Conservation (phyloP, 176 grass and related monocot genomes). For the Saccharum officinarum region DNA sequence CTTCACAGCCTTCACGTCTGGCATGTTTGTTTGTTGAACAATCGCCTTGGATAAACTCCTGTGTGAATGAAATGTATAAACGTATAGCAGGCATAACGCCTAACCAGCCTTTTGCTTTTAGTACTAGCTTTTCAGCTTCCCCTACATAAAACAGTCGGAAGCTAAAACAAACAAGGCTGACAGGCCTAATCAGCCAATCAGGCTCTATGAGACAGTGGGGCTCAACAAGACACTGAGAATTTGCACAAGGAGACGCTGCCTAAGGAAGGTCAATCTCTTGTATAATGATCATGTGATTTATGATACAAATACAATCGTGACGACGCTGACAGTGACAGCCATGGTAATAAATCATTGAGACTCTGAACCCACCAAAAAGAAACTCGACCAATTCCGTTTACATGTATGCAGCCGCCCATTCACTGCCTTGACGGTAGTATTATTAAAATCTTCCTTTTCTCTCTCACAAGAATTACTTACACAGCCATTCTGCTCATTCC, state of each 20-base stretch:
- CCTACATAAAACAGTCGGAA: too few relatives aligned
- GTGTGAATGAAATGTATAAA: too few relatives aligned
- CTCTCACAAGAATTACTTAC: constrained; percentile 47
- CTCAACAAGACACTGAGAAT: neutral
- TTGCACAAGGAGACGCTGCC: neutral
- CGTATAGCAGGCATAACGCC: too few relatives aligned
- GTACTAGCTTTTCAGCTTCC: neutral
- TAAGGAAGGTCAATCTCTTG: neutral
- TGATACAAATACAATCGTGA: constrained; percentile 16
- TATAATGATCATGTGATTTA: neutral
- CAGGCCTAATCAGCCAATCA: neutral
- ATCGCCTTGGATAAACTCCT: too few relatives aligned
- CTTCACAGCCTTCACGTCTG: too few relatives aligned
- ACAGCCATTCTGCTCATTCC: constrained; percentile 23
- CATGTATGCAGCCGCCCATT: neutral
- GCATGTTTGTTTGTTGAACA: too few relatives aligned
- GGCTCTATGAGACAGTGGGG: neutral
- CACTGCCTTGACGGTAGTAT: constrained; percentile 40
- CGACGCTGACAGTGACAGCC: neutral
- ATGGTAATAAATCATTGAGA: neutral
- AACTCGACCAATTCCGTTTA: constrained; percentile 28
- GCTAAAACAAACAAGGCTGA: too few relatives aligned
- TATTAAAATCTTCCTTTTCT: constrained; percentile 22
- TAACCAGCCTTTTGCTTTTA: neutral
- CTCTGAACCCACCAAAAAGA: constrained; percentile 7